Evolutionary conservation across 225 moss, liverwort and hornwort species (phyloP), one percentile per base, ranked within the genome.

Genomic region (Antitrichia curtipendula): DNA sequence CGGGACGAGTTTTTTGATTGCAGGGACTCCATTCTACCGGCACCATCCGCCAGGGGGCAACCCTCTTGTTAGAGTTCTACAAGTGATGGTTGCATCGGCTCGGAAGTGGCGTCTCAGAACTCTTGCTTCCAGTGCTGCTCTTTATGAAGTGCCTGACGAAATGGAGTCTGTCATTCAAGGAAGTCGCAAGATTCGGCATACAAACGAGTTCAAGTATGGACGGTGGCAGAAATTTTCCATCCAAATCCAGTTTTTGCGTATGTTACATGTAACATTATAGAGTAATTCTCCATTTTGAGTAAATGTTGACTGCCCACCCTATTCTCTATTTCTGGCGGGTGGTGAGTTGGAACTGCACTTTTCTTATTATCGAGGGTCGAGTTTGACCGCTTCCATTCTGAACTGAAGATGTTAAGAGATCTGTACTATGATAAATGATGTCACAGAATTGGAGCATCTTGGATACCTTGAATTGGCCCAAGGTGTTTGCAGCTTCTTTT

Each of bases 21-120:
- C 68, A 22, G 94, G 94, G 29, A 78, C 93, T 54, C 91, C 88
- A 53, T 84, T 78, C 32, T 96, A 94, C 73, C 88, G 94, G 52
- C 90, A 89, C 79, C 89, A 94, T 58, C 89, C 63, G 43, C 89
- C 92, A 9, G 85, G 80, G 38, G 93, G 93, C 43, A 92, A 92
- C 18, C 89, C 89, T 29, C 66, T 94, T 22, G 38, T 84, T 41
- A 88, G 93, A 82, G 78, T 94, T 29, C 77, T 58, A 58, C 92
- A 91, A 83, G 93, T 94, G 40, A 52, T 94, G 16, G 88, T 86
- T 88, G 88, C 91, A 65, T 80, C 88, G 3, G 13, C 66, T 80
- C 62, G 88, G 56, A 94, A 94, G 57, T 82, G 88, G 84, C 81
- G 8, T 15, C 68, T 88, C 63, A 54, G 63, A 70, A 81, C 29